These are phyloP conservation scores for Tritrichomonas musculus DNA, from an alignment of 208 protist species.

Conservation along the genomic window DNA sequence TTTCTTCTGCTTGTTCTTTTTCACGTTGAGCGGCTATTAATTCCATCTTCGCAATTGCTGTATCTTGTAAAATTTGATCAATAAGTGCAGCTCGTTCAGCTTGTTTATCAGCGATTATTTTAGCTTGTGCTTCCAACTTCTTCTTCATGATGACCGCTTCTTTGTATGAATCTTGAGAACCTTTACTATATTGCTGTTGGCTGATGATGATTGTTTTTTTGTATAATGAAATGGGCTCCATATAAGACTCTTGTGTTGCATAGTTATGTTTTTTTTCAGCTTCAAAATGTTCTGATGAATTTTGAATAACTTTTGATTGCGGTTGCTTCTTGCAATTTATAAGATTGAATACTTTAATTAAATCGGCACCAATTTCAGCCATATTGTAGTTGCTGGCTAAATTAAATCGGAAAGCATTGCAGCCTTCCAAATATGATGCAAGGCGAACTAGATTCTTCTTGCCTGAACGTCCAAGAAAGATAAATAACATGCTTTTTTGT, in stretches of 20 bases:
- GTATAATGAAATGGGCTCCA: conserved; percentile 95
- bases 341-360: conserved; percentile 85
- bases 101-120: conserved; percentile 47
- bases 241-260: conserved; percentile 96
- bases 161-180: conserved; percentile 56
- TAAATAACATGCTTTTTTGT: conserved; percentile 82
- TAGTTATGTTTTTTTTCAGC: conserved; percentile 88
- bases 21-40: conserved; percentile 55
- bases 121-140: conserved; percentile 51
- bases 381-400: conserved; percentile 88
- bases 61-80: background rate
- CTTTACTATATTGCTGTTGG: conserved; percentile 67
- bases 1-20: conserved; percentile 32
- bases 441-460: conserved; percentile 73
- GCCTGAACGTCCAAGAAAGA: conserved; percentile 66
- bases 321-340: conserved; percentile 73
- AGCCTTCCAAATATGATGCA: conserved; percentile 84
- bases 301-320: conserved; percentile 73
- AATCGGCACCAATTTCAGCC: conserved; percentile 81
- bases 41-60: conserved; percentile 43
- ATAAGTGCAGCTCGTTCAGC: background rate
- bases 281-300: conserved; percentile 74
- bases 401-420: conserved; percentile 91
- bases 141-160: conserved; percentile 57
- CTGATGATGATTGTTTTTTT: conserved; percentile 83